phyloP scores from a whole-genome alignment of 2,329 filamentous ascomycete genomes.

The Ceratocystis alfenasii region DNA sequence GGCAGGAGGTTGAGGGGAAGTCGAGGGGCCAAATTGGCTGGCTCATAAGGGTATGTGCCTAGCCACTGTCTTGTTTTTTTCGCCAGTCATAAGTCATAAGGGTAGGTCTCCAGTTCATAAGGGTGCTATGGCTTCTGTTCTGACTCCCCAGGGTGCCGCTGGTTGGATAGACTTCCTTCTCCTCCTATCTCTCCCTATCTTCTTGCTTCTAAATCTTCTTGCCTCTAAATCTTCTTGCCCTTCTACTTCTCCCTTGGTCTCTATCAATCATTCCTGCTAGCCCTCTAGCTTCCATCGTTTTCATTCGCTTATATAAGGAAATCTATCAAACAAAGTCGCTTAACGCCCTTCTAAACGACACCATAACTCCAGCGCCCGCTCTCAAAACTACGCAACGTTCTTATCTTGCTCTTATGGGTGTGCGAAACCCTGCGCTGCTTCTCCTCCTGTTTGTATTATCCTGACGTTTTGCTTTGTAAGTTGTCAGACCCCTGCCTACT shows the following conservation, averaged over 20 bases:
- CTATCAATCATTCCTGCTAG: background rate
- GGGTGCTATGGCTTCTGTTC: conserved; percentile 1
- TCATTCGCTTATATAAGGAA: conserved; percentile 13
- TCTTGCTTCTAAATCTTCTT: background rate
- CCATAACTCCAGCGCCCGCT: conserved; percentile 3
- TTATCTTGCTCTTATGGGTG: background rate
- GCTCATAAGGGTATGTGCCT: background rate
- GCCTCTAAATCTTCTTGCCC: background rate
- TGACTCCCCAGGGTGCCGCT: background rate
- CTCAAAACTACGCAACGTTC: background rate
- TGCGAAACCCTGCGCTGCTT: background rate
- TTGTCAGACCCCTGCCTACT: background rate
- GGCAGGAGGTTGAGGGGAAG: background rate
- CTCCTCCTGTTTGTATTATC: background rate
- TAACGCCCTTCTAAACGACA: background rate
- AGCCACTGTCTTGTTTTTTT: no score
- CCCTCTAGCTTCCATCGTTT: conserved; percentile 15
- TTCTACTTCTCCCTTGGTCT: background rate
- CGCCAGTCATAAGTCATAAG: background rate
- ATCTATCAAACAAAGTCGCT: conserved; percentile 11
- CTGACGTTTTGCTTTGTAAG: background rate
- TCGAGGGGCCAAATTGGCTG: background rate
- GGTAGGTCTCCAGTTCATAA: background rate
- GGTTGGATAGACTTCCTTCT: background rate
- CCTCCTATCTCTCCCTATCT: background rate